Evolutionary conservation across 176 grass and related monocot species (phyloP).

Genomic region (Triticum monococcum): DNA sequence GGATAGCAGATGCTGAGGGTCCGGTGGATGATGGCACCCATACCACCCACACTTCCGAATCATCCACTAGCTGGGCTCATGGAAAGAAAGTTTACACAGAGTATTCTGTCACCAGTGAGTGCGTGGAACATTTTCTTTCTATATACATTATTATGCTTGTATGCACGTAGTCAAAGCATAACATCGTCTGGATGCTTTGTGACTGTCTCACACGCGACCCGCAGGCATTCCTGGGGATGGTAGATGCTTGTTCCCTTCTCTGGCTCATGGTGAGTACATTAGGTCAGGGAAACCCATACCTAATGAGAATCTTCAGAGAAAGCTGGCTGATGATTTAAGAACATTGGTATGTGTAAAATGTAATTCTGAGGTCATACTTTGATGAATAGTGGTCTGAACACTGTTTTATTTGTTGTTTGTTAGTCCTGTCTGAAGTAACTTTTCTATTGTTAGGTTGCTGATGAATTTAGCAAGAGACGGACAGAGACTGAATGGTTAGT

Average conservation of each 20-base stretch:
- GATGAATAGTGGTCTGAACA: not conserved
- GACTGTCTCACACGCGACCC: constrained; percentile 15
- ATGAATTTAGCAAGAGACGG: constrained; percentile 66
- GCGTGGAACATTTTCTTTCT: not conserved
- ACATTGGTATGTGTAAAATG: constrained; percentile 22
- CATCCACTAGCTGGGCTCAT: constrained; percentile 39
- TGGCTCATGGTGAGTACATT: constrained; percentile 59
- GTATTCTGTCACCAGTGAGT: constrained; percentile 64
- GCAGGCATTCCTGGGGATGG: constrained; percentile 71
- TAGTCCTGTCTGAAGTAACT: not conserved
- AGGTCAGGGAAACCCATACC: constrained; percentile 45
- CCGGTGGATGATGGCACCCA: constrained; percentile 31
- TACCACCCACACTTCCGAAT: not conserved
- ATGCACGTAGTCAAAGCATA: not conserved
- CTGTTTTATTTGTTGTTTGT: too few relatives aligned
- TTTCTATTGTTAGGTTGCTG: constrained; percentile 48
- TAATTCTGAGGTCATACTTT: not conserved
- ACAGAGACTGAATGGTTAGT: constrained; percentile 65
- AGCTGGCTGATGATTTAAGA: constrained; percentile 73
- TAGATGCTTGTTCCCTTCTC: constrained; percentile 65
- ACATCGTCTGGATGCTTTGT: not conserved
- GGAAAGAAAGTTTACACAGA: constrained; percentile 64
- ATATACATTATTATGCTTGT: not conserved
- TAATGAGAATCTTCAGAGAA: constrained; percentile 51
- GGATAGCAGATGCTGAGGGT: constrained; percentile 44